phyloP scores from a whole-genome alignment of 2,329 filamentous ascomycete species.

The Nannizzia gypsea region DNA sequence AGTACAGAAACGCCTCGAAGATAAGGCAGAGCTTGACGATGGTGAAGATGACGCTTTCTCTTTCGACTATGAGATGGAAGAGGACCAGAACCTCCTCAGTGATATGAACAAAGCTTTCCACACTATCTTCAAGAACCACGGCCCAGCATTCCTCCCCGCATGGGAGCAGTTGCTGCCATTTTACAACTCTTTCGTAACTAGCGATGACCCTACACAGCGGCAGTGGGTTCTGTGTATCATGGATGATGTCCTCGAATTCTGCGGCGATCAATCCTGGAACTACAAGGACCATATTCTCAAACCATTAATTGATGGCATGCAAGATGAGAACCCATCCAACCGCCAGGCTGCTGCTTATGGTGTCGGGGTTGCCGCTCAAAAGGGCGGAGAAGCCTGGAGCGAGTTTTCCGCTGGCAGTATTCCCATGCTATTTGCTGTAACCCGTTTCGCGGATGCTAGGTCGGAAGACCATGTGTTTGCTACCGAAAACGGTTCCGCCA shows the following conservation, averaged over 20 bases:
- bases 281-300: slow-evolving; percentile 79
- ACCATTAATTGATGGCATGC: slow-evolving; percentile 75
- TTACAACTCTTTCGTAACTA: slow-evolving; percentile 75
- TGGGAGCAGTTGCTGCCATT: slow-evolving; percentile 80
- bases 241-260: slow-evolving; percentile 97
- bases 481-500: slow-evolving; percentile 92
- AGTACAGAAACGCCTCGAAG: slow-evolving; percentile 70
- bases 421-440: slow-evolving; percentile 73
- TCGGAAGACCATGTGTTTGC: slow-evolving; percentile 92
- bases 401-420: slow-evolving; percentile 73
- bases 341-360: slow-evolving; percentile 93
- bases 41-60: slow-evolving; percentile 85
- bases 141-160: slow-evolving; percentile 65
- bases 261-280: slow-evolving; percentile 72
- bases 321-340: slow-evolving; percentile 76
- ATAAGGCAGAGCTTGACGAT: slow-evolving; percentile 71
- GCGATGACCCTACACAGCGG: slow-evolving; percentile 72
- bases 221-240: slow-evolving; percentile 99
- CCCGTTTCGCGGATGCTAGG: slow-evolving; percentile 66
- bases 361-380: slow-evolving; percentile 87
- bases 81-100: slow-evolving; percentile 88
- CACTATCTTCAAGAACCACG: slow-evolving; percentile 96
- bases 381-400: slow-evolving; percentile 75
- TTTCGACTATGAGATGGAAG: slow-evolving; percentile 79
- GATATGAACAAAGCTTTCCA: slow-evolving; percentile 99